These are phyloP conservation scores for Furcasterigmium sp. DNA, from an alignment of 2,329 filamentous ascomycete species.

Conservation along the genomic window DNA sequence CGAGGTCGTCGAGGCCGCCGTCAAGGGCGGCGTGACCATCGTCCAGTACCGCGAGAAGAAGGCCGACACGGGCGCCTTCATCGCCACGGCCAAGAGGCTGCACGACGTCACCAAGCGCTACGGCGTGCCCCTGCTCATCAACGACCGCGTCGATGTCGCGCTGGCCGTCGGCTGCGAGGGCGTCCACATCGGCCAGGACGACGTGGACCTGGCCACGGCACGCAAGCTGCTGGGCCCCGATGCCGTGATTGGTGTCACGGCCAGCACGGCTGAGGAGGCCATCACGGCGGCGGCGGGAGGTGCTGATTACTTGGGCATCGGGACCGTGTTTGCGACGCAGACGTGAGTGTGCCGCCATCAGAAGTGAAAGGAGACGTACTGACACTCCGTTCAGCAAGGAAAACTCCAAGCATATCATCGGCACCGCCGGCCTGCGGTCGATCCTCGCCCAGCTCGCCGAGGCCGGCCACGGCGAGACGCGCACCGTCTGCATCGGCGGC, in stretches of 20 bases:
- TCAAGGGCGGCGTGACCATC: constrained; percentile 75
- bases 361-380: not conserved
- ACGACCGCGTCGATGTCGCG: constrained; percentile 88
- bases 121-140: constrained; percentile 79
- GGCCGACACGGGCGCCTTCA: constrained; percentile 65
- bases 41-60: constrained; percentile 91
- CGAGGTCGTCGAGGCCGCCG: constrained; percentile 67
- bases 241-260: constrained; percentile 85
- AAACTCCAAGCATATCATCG: constrained; percentile 79
- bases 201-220: constrained; percentile 67
- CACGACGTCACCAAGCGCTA: constrained; percentile 65
- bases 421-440: constrained; percentile 62
- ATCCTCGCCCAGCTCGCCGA: constrained; percentile 59
- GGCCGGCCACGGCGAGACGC: constrained; percentile 27
- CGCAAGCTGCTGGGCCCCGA: constrained; percentile 67
- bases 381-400: constrained; percentile 57
- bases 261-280: constrained; percentile 70
- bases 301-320: constrained; percentile 89
- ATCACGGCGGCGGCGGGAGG: constrained; percentile 64
- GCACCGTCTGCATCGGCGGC: constrained; percentile 81
- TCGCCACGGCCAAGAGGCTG: constrained; percentile 65
- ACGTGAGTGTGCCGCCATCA: constrained; percentile 48
- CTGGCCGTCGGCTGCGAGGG: constrained; percentile 83
- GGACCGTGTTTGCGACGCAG: constrained; percentile 79
- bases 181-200: constrained; percentile 92